Evolutionary conservation across 2,329 filamentous ascomycete species (phyloP), one percentile per base, ranked within the genome.

Genomic region (Pseudohalonectria lignicola): DNA sequence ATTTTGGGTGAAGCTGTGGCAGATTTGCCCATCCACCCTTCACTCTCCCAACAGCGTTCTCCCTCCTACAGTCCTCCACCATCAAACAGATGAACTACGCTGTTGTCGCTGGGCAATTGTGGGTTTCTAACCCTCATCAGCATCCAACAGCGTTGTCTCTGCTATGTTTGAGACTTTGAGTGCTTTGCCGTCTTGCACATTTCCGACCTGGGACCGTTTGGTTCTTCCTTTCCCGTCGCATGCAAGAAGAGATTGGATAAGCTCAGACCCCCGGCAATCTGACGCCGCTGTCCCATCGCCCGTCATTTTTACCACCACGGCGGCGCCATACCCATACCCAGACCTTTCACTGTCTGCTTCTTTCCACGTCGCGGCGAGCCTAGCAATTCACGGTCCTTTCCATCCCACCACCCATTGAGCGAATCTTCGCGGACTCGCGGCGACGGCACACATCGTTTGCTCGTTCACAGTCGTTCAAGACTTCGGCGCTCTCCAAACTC

Each of bases 31-130:
- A 36, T 12, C 23, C 23, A 12, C 23, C 23, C n/a, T n/a, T n/a
- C n/a, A n/a, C n/a, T n/a, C n/a, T n/a, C n/a, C n/a, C n/a, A n/a
- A n/a, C n/a, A n/a, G n/a, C n/a, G n/a, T 23, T 23, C 32, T 30
- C 31, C 31, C 23, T 16, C 32, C 26, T 18, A 31, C 34, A 39
- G 32, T 31, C 37, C 37, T 9, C 21, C 31, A 41, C 41, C 26
- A 40, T 34, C 42, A 36, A 36, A 39, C 41, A 45, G 31, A 33
- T 40, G 35, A 38, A 43, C 12, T 28, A 34, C 16, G n/a, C 19
- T 15, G 20, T 7, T 31, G 5, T 26, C n/a, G 21, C 36, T 38
- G 36, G 15, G 19, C 36, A 18, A 16, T 38, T 32, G 29, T 20
- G 36, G 36, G n/a, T 19, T 28, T n/a, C 36, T 23, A 23, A 31